A percentile compares a stretch with the other conserved stretches of the same genome.
Conservation (phyloP, 768 basidiomycete species). For the Cyclocybe aegerita region DNA sequence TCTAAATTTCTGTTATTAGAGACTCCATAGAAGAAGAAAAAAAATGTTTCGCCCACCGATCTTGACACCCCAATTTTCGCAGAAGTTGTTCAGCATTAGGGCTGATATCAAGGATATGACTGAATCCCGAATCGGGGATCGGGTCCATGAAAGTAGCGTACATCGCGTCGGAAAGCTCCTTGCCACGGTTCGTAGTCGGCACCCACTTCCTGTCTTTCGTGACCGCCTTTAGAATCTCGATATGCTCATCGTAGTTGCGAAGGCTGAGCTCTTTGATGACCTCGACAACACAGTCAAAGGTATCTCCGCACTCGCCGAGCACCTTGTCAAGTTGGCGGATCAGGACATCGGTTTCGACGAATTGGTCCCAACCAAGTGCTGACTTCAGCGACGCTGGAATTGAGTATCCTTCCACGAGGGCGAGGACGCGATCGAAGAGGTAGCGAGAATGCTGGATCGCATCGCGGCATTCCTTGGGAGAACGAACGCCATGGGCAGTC, state of each 20-base stretch:
- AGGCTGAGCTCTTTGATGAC: conserved; percentile 31
- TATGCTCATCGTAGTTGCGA: conserved; percentile 15
- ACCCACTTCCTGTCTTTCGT: conserved; percentile 30
- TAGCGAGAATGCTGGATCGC: conserved; percentile 15
- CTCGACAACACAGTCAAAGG: conserved; percentile 15
- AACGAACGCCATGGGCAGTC: conserved; percentile 30
- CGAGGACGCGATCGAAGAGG: conserved; percentile 41
- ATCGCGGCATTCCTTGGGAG: conserved; percentile 28
- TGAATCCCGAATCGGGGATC: conserved; percentile 23
- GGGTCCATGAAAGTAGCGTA: conserved; percentile 22
- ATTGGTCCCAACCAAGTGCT: conserved; percentile 39
- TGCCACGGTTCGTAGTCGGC: conserved; percentile 22
- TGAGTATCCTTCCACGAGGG: conserved; percentile 24
- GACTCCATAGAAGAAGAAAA: not conserved
- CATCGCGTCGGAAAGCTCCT: conserved; percentile 12
- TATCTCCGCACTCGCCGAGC: conserved; percentile 12
- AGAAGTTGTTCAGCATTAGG: conserved; percentile 21
- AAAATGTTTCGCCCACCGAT: conserved; percentile 25
- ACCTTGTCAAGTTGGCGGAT: conserved; percentile 30
- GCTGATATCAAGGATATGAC: conserved; percentile 21
- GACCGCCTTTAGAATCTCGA: conserved; percentile 12
- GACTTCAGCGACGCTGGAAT: conserved; percentile 27
- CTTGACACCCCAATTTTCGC: conserved; percentile 35
- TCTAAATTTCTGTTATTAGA: not conserved
- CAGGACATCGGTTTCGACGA: conserved; percentile 28